Evolutionary conservation across 768 basidiomycete species (phyloP).

Genomic region (Mycena olivaceomarginata): DNA sequence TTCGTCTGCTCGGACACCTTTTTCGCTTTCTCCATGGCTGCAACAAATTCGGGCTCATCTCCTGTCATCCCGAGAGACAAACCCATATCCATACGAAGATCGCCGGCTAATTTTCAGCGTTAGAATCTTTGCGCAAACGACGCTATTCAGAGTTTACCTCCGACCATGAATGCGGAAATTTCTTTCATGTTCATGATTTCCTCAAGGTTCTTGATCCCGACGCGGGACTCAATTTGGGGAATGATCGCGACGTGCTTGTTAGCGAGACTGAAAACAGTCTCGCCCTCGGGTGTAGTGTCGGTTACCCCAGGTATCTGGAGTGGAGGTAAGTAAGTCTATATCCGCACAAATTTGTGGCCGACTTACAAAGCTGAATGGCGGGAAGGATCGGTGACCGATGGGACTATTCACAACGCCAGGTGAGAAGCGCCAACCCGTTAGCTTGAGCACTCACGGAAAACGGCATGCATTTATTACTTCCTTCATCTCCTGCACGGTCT

Average conservation of each 20-base stretch:
- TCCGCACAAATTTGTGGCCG: neutral
- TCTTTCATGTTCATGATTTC: constrained; percentile 46
- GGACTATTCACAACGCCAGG: constrained; percentile 8
- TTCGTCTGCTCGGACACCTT: constrained; percentile 8
- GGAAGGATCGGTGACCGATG: constrained; percentile 34
- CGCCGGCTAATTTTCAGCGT: constrained; percentile 10
- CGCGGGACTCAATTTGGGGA: constrained; percentile 58
- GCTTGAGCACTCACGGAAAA: constrained; percentile 30
- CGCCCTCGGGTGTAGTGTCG: constrained; percentile 21
- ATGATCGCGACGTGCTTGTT: constrained; percentile 40
- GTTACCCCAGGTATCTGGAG: constrained; percentile 33
- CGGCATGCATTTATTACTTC: constrained; percentile 30
- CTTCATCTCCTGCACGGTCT: constrained; percentile 36
- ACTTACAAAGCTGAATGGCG: constrained; percentile 37
- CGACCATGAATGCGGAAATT: constrained; percentile 40
- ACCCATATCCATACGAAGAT: constrained; percentile 38
- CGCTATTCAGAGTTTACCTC: constrained; percentile 11
- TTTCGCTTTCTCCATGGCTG: constrained; percentile 22
- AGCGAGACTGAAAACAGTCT: constrained; percentile 33
- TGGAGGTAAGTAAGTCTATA: neutral
- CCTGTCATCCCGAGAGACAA: constrained; percentile 23
- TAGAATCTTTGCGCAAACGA: neutral
- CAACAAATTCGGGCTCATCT: constrained; percentile 38
- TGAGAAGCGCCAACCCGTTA: neutral
- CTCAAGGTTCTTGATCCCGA: constrained; percentile 84